Conservation (phyloP, 169 alveolate species). For the Plasmodium gallinaceum region DNA sequence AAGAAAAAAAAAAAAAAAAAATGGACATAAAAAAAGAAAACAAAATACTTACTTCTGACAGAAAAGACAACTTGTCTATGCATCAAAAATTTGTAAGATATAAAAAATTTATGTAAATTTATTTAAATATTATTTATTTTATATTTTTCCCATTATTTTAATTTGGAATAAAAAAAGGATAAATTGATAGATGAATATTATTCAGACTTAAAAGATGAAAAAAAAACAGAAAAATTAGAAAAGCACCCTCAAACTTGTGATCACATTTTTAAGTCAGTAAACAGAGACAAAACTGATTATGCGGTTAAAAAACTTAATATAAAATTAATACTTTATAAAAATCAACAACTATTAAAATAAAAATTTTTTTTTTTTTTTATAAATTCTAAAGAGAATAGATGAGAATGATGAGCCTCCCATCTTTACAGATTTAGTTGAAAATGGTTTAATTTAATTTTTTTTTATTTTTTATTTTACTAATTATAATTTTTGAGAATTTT, state of each 20-base stretch:
- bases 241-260: constrained; percentile 13
- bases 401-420: constrained; percentile 63
- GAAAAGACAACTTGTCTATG: constrained; percentile 29
- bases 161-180: constrained; percentile 25
- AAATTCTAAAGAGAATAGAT: constrained; percentile 49
- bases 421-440: constrained; percentile 45
- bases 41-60: constrained; percentile 6
- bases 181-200: constrained; percentile 55
- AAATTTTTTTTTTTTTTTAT: constrained; percentile 2
- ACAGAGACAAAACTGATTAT: constrained; percentile 46
- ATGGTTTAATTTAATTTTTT: constrained; percentile 9
- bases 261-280: constrained; percentile 45
- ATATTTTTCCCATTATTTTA: neutral
- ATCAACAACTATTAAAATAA: neutral
- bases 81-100: constrained; percentile 58
- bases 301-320: constrained; percentile 38
- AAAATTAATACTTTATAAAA: neutral
- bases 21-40: constrained; percentile 24
- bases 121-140: neutral
- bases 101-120: constrained; percentile 1
- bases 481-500: neutral
- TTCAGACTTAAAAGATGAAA: constrained; percentile 53
- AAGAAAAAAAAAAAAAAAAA: neutral
- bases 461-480: neutral
- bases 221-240: neutral